Base-by-base conservation (phyloP, 164 flowering plant species). In the Piper longum region DNA sequence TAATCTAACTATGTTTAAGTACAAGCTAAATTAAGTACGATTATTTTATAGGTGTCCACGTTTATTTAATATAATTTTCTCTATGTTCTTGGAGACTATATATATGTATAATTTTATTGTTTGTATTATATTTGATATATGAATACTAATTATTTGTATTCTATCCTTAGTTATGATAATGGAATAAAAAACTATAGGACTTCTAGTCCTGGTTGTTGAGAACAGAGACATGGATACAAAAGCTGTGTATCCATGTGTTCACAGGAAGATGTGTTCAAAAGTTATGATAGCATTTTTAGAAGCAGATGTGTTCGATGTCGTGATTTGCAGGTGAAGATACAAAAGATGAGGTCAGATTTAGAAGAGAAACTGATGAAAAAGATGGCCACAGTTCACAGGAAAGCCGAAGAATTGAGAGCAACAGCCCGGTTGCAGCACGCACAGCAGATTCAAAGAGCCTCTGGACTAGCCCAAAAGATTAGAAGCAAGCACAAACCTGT, bases 361-460 rank as follows among this genome's bases (percentile, higher is more conserved):
- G 98, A 92, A 69, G 95, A 92, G 74, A 92, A 92, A 78, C 70
- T 83, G 59, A 86, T 87, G 96, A 89, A 80, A 74, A 86, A 84
- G 66, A 89, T 92, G 96, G 81, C 85, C 43, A 54, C 70, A 41
- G 96, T 85, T 43, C 89, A 87, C 54, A 73, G 93, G 66, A 89
- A 81, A 77, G 96, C 98, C 0, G 98, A 91, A 64, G 98, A 91
- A 59, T 82, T 81, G 86, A 80, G 88, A 63, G 84, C 72, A 64
- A 63, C 80, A 51, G 92, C 96, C 1, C 83, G 76, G 71, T 66
- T 73, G 44, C 83, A 89, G 62, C 98, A 91, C 71, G 69, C 84
- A 6, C 87, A 83, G 51, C 91, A 85, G 57, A 74, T 78, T 4
- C 76, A 70, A 16, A 88, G 52, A 70, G 80, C 80, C 11, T 61